Percentiles rank a stretch among this genome's conserved stretches.
These are phyloP conservation scores for Diaporthe aspalathi DNA, from an alignment of 2,329 filamentous ascomycete species.

Conservation along the genomic window DNA sequence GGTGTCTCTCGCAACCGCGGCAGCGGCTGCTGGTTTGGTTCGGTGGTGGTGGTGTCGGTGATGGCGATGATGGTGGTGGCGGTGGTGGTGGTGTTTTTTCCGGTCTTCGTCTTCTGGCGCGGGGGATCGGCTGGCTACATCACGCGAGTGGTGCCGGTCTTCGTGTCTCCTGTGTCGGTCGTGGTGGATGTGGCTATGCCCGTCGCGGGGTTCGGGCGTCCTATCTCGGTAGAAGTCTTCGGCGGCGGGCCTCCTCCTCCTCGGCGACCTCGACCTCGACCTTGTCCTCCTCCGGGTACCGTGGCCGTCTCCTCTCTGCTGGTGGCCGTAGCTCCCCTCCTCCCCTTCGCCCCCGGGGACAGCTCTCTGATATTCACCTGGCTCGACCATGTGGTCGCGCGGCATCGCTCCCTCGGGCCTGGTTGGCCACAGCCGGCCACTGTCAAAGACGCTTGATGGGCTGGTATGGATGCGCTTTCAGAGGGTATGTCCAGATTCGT, in stretches of 20 bases:
- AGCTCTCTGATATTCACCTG: background rate
- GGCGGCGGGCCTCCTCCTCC: conserved; percentile 30
- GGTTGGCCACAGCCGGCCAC: background rate
- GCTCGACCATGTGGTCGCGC: conserved; percentile 13
- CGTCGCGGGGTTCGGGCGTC: background rate
- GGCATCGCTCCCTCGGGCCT: background rate
- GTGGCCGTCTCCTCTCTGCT: too few relatives aligned
- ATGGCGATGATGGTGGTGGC: background rate
- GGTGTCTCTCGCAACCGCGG: background rate
- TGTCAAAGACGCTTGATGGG: background rate
- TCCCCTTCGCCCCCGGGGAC: background rate
- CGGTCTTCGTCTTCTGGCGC: conserved; percentile 6
- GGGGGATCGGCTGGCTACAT: background rate
- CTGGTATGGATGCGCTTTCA: background rate
- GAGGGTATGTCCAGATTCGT: background rate
- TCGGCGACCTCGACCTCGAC: conserved; percentile 32
- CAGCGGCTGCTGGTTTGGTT: background rate
- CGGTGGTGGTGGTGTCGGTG: conserved; percentile 2
- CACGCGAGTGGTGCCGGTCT: conserved; percentile 16
- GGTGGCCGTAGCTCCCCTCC: background rate
- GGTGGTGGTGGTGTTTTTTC: conserved; percentile 14
- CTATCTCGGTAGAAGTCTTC: conserved; percentile 33
- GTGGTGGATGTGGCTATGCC: background rate
- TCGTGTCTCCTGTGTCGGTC: conserved; percentile 4
- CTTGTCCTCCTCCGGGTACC: background rate